Base-by-base conservation (phyloP, 75 land plant genomes). In the Cunninghamia lanceolata region DNA sequence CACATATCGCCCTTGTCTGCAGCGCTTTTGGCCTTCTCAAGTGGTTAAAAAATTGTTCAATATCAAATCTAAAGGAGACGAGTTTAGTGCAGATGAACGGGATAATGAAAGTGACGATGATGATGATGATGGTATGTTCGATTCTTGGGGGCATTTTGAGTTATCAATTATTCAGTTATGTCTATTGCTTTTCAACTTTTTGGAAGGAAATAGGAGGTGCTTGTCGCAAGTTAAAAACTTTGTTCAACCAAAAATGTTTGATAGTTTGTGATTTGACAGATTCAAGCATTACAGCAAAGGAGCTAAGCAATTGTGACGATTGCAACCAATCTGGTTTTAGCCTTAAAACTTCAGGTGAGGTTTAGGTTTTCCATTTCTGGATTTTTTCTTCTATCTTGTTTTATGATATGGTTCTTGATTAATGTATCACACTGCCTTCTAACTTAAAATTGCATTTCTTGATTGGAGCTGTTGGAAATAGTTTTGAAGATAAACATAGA, bases 21-120 rank as follows among this genome's bases (percentile, higher is more conserved):
- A 94, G 98, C 84, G 91, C 21, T 93, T 95, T 83, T 94, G 96
- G 98, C 95, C 98, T 36, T 88, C 95, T 28, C 89, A 91, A 77
- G 91, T 96, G 87, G 92, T 96, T 93, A 94, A 90, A 88, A 96
- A 96, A 87, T 96, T 96, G 98, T 76, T 96, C 0, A 94, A 94
- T 85, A 90, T 96, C 45, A 89, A 90, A 94, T 92, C 95, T 14
- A 88, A 93, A 84, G 92, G 88, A 80, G 85, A 93, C 91, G 95
- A 94, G 39, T 96, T 96, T 82, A 94, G 96, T 87, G 94, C 91
- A 68, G 96, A 95, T 85, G 96, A 94, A 68, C 84, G 85, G 47
- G 96, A 93, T 56, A 89, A 89, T 13, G 94, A 94, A 71, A 92
- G 88, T 36, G 93, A 92, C 86, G 86, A 89, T 84, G 96, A 95